phyloP scores from a whole-genome alignment of 768 basidiomycete species.

The Lanmaoa pseudosensibilis region DNA sequence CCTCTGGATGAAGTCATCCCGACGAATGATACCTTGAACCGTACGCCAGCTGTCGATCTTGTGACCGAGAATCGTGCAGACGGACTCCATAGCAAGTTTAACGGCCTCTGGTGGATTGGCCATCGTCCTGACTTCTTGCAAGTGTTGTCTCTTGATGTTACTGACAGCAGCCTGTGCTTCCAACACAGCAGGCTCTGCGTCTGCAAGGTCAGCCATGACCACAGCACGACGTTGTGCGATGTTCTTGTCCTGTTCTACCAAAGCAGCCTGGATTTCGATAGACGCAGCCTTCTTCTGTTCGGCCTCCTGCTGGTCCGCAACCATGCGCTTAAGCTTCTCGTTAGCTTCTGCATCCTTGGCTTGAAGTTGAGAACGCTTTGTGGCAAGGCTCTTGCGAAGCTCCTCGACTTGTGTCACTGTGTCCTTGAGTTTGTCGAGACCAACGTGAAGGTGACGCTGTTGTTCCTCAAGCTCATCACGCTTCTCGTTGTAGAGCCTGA shows the following conservation, averaged over 20 bases:
- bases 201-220: conserved; percentile 93
- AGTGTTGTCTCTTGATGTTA: conserved; percentile 92
- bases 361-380: conserved; percentile 88
- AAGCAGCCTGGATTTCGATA: conserved; percentile 90
- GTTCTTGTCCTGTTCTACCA: conserved; percentile 86
- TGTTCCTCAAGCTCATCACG: conserved; percentile 97
- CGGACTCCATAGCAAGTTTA: conserved; percentile 97
- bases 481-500: conserved; percentile 92
- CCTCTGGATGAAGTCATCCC: conserved; percentile 94
- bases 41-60: conserved; percentile 97
- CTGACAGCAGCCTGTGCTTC: conserved; percentile 97
- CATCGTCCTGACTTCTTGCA: conserved; percentile 97
- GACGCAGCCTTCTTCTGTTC: conserved; percentile 98
- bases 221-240: conserved; percentile 87
- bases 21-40: conserved; percentile 92
- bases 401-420: conserved; percentile 98
- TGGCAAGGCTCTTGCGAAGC: conserved; percentile 89
- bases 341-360: conserved; percentile 95
- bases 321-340: conserved; percentile 96
- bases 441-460: conserved; percentile 96
- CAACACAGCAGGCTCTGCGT: conserved; percentile 94
- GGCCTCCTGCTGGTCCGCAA: conserved; percentile 96
- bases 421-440: conserved; percentile 92
- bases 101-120: conserved; percentile 98
- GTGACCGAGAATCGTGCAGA: conserved; percentile 93